A percentile compares a stretch with the other conserved stretches of the same genome.
Evolutionary conservation across 768 basidiomycete genomes (phyloP).

Genomic region (Naganishia onofrii): DNA sequence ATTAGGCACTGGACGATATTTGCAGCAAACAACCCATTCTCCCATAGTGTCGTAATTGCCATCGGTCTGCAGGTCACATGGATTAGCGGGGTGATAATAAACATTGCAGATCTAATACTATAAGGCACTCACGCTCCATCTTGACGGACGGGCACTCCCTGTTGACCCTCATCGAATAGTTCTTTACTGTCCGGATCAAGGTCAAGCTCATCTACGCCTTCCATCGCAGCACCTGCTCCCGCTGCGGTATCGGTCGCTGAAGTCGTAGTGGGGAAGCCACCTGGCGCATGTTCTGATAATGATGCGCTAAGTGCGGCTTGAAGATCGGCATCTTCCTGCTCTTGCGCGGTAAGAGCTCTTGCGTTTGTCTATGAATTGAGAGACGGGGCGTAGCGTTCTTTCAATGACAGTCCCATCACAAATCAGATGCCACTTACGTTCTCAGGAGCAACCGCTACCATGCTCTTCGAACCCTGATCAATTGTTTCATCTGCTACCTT

Average conservation of each 20-base stretch:
- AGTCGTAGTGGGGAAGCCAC: not conserved
- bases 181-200: slow-evolving; percentile 14
- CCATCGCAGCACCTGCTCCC: not conserved
- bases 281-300: not conserved
- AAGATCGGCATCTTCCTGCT: slow-evolving; percentile 20
- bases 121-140: slow-evolving; percentile 3
- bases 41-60: slow-evolving; percentile 11
- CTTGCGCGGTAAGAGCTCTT: not conserved
- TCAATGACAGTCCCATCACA: too few species aligned
- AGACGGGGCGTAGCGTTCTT: not conserved
- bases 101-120: not conserved
- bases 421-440: not conserved
- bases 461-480: slow-evolving; percentile 10
- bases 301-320: slow-evolving; percentile 18
- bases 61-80: not conserved
- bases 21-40: slow-evolving; percentile 12
- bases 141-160: not conserved
- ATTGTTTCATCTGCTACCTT: slow-evolving; percentile 8
- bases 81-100: too few species aligned
- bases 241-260: not conserved
- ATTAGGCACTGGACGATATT: slow-evolving; percentile 15
- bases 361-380: not conserved
- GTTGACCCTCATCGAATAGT: slow-evolving; percentile 14
- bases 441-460: not conserved
- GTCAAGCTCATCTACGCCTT: slow-evolving; percentile 11